phyloP scores from a whole-genome alignment of 331 rosid genomes.

The Dryas integrifolia region DNA sequence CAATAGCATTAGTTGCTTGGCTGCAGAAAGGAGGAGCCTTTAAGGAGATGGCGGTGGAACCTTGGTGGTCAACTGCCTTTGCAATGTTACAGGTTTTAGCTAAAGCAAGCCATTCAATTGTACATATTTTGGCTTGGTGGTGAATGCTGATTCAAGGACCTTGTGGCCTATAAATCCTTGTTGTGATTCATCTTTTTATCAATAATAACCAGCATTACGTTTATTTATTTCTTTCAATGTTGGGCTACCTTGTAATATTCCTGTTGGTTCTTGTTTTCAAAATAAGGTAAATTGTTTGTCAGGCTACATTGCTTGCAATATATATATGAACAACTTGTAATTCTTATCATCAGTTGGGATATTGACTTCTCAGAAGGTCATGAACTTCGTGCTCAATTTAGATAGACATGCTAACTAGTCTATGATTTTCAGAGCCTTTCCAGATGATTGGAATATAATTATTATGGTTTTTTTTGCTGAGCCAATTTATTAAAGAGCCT shows the following conservation, averaged over 20 bases:
- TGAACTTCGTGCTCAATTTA: too few species aligned
- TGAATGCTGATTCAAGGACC: not conserved
- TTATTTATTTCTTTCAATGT: not conserved
- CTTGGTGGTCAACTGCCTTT: not conserved
- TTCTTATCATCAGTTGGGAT: too few species aligned
- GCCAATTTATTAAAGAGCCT: too few species aligned
- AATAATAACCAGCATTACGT: not conserved
- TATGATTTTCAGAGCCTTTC: too few species aligned
- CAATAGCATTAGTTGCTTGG: not conserved
- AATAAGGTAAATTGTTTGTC: too few species aligned
- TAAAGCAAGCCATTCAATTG: conserved; percentile 1
- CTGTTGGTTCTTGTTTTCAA: not conserved
- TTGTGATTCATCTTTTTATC: not conserved
- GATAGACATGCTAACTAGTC: too few species aligned
- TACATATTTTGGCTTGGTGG: not conserved
- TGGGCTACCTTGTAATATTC: not conserved
- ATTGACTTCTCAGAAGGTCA: too few species aligned
- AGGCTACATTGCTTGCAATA: too few species aligned
- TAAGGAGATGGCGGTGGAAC: not conserved
- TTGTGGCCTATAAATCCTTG: not conserved
- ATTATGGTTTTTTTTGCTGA: too few species aligned
- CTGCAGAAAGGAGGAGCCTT: not conserved
- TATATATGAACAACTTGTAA: too few species aligned
- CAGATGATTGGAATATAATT: too few species aligned
- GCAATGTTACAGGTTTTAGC: not conserved